These are phyloP conservation scores for Lactifluus rugatus DNA, from an alignment of 768 basidiomycete species.

Conservation along the genomic window DNA sequence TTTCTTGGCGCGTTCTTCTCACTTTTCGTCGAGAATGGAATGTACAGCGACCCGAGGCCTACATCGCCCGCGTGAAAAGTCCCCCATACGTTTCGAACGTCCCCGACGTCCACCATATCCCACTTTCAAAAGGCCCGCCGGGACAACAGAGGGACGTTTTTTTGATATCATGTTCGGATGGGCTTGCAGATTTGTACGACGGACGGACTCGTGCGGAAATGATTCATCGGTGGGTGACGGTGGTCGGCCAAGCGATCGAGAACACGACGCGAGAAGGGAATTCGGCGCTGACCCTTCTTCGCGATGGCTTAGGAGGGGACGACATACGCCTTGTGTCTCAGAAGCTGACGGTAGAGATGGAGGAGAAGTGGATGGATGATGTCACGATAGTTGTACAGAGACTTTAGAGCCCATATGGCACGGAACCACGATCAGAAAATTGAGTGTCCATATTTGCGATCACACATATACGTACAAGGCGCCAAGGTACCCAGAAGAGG, in stretches of 20 bases:
- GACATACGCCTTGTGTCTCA: constrained; percentile 33
- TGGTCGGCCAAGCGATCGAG: constrained; percentile 26
- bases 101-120: constrained; percentile 34
- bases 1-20: constrained; percentile 28
- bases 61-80: constrained; percentile 32
- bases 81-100: constrained; percentile 38
- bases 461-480: constrained; percentile 7
- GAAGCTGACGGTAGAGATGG: constrained; percentile 40
- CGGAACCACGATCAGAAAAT: neutral
- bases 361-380: constrained; percentile 43
- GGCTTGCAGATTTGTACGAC: constrained; percentile 35
- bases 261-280: constrained; percentile 23
- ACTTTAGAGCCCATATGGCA: constrained; percentile 17
- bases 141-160: constrained; percentile 22
- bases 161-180: constrained; percentile 39
- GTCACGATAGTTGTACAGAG: constrained; percentile 38
- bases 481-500: neutral
- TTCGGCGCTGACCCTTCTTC: constrained; percentile 33
- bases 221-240: constrained; percentile 29
- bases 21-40: constrained; percentile 32
- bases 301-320: constrained; percentile 36
- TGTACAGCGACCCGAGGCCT: constrained; percentile 22
- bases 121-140: constrained; percentile 20
- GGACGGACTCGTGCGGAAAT: constrained; percentile 25
- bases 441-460: neutral